These are phyloP conservation scores for Conticribra guillardii DNA, from an alignment of 108 stramenopile species.

Conservation along the genomic window DNA sequence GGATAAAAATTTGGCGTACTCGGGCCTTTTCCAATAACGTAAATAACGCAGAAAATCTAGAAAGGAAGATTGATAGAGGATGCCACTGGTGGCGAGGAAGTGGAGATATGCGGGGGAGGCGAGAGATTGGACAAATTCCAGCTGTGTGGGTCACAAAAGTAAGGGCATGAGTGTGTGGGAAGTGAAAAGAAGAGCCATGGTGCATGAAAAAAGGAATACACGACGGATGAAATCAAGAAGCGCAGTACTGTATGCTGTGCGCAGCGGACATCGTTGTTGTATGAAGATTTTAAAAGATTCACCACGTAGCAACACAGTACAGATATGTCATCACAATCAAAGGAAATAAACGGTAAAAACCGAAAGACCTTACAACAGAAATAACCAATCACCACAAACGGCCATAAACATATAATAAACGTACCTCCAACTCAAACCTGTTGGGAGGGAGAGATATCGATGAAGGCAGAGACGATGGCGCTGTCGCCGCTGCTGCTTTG, in stretches of 20 bases:
- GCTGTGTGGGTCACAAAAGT: too few relatives aligned
- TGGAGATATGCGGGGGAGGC: slow-evolving; percentile 90
- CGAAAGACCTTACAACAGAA: background rate
- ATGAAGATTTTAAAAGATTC: too few relatives aligned
- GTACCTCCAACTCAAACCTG: slow-evolving; percentile 49
- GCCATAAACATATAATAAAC: background rate
- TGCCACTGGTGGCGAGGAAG: slow-evolving; percentile 70
- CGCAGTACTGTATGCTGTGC: too few relatives aligned
- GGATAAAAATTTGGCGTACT: slow-evolving; percentile 72
- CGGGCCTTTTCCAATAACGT: slow-evolving; percentile 78
- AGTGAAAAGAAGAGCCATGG: background rate
- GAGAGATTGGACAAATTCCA: slow-evolving; percentile 74
- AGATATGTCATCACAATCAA: too few relatives aligned
- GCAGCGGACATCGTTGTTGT: too few relatives aligned
- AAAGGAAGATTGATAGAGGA: slow-evolving; percentile 71
- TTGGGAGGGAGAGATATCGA: slow-evolving; percentile 40
- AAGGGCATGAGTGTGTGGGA: slow-evolving; percentile 1
- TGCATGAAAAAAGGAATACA: background rate
- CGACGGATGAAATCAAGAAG: background rate
- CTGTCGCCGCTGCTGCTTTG: slow-evolving; percentile 7
- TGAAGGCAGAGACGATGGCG: slow-evolving; percentile 26
- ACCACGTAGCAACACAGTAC: too few relatives aligned
- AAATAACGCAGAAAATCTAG: slow-evolving; percentile 76
- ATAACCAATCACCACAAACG: background rate
- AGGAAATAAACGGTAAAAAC: too few relatives aligned